Percentiles rank a stretch among this genome's conserved stretches.
Evolutionary conservation across 768 basidiomycete species (phyloP).

Genomic region (Auricularia sp.): DNA sequence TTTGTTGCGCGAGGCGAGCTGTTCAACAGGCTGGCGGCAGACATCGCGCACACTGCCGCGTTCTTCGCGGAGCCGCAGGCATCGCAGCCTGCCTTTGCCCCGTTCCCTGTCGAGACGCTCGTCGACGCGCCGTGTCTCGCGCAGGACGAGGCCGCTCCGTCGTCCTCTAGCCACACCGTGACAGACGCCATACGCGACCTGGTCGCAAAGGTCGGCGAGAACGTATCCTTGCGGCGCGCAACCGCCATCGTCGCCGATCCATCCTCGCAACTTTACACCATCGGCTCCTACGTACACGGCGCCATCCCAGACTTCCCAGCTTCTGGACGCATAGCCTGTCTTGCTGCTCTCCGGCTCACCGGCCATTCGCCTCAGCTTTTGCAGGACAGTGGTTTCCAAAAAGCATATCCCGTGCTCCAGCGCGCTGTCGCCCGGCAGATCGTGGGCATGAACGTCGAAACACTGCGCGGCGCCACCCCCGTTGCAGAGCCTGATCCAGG

Average conservation of each 20-base stretch:
- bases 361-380: constrained; percentile 36
- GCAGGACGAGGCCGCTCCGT: constrained; percentile 16
- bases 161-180: constrained; percentile 38
- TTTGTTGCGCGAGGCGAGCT: constrained; percentile 84
- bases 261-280: constrained; percentile 30
- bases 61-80: constrained; percentile 45
- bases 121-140: constrained; percentile 62
- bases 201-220: constrained; percentile 73
- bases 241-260: constrained; percentile 30
- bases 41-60: constrained; percentile 78
- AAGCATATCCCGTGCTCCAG: constrained; percentile 54
- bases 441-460: constrained; percentile 65
- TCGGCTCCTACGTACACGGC: constrained; percentile 57
- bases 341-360: constrained; percentile 43
- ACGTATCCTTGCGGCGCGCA: constrained; percentile 60
- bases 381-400: constrained; percentile 38
- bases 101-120: constrained; percentile 42
- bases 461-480: constrained; percentile 28
- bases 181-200: constrained; percentile 54
- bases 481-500: constrained; percentile 26
- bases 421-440: constrained; percentile 78
- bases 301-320: constrained; percentile 30
- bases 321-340: constrained; percentile 51
- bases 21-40: constrained; percentile 64
- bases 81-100: constrained; percentile 26